Evolutionary conservation across 257 asterid species (phyloP).

Genomic region (Solanum pimpinellifolium): DNA sequence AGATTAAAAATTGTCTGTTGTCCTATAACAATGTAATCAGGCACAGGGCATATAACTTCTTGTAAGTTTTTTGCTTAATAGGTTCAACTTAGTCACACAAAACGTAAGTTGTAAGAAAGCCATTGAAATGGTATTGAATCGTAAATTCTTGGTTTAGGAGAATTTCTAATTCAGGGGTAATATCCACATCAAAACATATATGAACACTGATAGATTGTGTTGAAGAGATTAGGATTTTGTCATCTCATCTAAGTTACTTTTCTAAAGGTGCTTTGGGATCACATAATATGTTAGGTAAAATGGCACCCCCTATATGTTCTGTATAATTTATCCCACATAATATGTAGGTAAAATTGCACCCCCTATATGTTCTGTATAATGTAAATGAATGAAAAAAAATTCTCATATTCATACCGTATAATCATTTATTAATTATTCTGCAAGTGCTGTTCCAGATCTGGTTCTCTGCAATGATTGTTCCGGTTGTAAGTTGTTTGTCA

Average conservation of each 20-base stretch:
- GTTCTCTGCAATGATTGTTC: not conserved
- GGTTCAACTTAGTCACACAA: not conserved
- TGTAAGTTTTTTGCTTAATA: not conserved
- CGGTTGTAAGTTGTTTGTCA: not conserved
- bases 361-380: not conserved
- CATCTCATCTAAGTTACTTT: not conserved
- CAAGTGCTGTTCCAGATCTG: not conserved
- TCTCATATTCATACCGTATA: not conserved
- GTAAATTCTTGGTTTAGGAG: not conserved
- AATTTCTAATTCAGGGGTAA: not conserved
- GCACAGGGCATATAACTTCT: not conserved
- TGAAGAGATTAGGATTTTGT: not conserved
- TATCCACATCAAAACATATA: not conserved
- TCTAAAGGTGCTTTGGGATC: not conserved
- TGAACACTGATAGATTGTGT: not conserved
- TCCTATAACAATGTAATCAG: not conserved
- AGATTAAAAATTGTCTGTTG: not conserved
- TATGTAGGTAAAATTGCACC: not conserved
- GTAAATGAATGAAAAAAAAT: not conserved
- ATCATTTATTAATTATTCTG: not conserved
- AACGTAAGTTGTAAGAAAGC: not conserved
- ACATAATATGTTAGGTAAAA: not conserved
- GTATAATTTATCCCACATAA: not conserved
- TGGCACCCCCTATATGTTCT: not conserved
- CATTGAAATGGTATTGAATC: not conserved